Evolutionary conservation across 2,329 filamentous ascomycete species (phyloP), one percentile per base, ranked within the genome.

Genomic region (Tolypocladium nubicola): DNA sequence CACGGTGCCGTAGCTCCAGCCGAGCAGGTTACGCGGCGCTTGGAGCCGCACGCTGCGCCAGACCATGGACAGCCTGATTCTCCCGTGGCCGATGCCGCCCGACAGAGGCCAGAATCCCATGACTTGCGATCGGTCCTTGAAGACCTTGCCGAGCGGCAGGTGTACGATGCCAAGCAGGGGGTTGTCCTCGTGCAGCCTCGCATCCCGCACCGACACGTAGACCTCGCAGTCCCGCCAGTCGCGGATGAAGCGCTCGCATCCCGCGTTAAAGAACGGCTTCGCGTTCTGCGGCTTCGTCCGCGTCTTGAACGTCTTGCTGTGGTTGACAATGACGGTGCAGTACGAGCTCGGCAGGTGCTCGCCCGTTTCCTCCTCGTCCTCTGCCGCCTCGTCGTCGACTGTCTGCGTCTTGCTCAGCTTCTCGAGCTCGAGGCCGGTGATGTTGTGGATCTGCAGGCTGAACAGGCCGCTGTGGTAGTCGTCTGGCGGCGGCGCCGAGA

Each of bases 251-350:
- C 85, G 80, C 67, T 91, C 88, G 2, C 83, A 88, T 7, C 85
- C 85, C 3, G 88, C 87, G 61, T 90, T 90, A 76, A 88, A 90
- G 69, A 90, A 90, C 0, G 88, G 88, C 64, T 89, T 89, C 0
- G 84, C 79, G 60, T 89, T 90, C 72, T 89, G 89, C 1, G 88
- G 87, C 70, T 91, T 90, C 0, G 87, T 89, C 19, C 88, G 76
- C 2, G 87, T 89, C 63, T 80, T 84, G 72, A 86, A 91, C 14
- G 79, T 75, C 67, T 81, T 89, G 61, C 80, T 79, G 65, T 90
- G 86, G 66, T 90, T 89, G 62, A 90, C 71, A 49, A 90, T 87
- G 62, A 90, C 81, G 38, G 79, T 88, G 67, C 86, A 89, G 67
- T 89, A 91, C 33, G 84, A 78, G 53, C 85, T 87, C 0, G 87